Evolutionary conservation across 345 rosid genomes (phyloP), one percentile per base, ranked within the genome.

Genomic region (Dipteronia sinensis): DNA sequence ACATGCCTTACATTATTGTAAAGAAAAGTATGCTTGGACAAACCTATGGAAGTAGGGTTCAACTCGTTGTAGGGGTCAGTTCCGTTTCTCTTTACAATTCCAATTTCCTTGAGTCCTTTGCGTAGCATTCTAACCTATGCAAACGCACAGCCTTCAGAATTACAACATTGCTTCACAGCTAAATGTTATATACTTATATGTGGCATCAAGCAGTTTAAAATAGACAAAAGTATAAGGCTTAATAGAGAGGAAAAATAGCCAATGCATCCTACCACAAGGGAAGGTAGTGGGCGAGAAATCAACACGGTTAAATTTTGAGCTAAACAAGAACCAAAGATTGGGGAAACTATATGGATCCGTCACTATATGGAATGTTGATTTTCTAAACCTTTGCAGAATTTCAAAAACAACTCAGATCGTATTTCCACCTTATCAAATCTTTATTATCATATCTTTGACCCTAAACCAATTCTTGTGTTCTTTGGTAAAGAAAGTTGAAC

Each of bases 21-120:
- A 10, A 56, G n/a, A 10, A 44, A 68, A 46, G 74, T 47, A 80
- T 44, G 65, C 12, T 74, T 46, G 53, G 58, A 64, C 82, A 69
- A 80, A 94, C 98, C 99, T 85, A 96, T 96, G 74, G 97, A 89
- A 80, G 99, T 96, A 12, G 99, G 99, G 76, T 96, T 96, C 81
- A 95, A 74, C 80, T 85, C 89, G 80, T 87, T 81, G 83, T 89
- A 96, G 38, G 68, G 84, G 75, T 69, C 81, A 72, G 83, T 83
- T 75, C 83, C 75, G 75, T 82, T 77, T 59, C 75, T 82, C 83
- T 85, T 86, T 78, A 94, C 70, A 82, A 96, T 84, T 63, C 97
- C 99, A 77, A 94, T 90, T 83, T 94, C 94, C 85, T 79, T 85
- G 58, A 96, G 84, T 79, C 99, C 98, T 83, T 86, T 84, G 51